Conservation (phyloP, 1,284 basidiomycete species). For the Blastosporella zonata region DNA sequence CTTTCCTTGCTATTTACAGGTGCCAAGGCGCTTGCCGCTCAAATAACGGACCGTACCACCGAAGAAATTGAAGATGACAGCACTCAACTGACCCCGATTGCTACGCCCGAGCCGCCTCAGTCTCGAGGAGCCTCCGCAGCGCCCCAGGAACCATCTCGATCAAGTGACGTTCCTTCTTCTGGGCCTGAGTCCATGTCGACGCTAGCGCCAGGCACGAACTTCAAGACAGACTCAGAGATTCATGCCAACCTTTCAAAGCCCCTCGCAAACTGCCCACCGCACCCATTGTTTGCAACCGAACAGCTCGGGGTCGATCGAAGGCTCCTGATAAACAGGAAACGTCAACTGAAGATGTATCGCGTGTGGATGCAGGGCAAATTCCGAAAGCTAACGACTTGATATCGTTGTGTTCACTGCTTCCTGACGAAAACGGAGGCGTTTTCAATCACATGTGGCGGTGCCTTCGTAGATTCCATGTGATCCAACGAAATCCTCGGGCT, state of each 20-base stretch:
- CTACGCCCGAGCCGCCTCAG: background rate
- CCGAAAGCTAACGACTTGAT: conserved; percentile 39
- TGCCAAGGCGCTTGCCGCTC: conserved; percentile 37
- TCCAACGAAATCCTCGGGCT: background rate
- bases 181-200: conserved; percentile 6
- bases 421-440: no score
- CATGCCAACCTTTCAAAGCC: conserved; percentile 43
- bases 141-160: conserved; percentile 10
- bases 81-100: conserved; percentile 9
- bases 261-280: conserved; percentile 29
- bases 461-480: background rate
- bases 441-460: background rate
- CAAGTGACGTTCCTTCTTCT: background rate
- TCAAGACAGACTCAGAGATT: conserved; percentile 21
- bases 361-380: conserved; percentile 95
- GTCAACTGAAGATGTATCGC: conserved; percentile 92
- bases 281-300: conserved; percentile 64
- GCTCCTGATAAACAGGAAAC: conserved; percentile 88
- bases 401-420: no score
- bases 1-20: conserved; percentile 78
- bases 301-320: conserved; percentile 87
- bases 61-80: conserved; percentile 37
- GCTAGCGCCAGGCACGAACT: conserved; percentile 6
- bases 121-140: conserved; percentile 5
- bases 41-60: conserved; percentile 27